phyloP scores from a whole-genome alignment of 768 basidiomycete genomes.

The Termitomyces sp. region DNA sequence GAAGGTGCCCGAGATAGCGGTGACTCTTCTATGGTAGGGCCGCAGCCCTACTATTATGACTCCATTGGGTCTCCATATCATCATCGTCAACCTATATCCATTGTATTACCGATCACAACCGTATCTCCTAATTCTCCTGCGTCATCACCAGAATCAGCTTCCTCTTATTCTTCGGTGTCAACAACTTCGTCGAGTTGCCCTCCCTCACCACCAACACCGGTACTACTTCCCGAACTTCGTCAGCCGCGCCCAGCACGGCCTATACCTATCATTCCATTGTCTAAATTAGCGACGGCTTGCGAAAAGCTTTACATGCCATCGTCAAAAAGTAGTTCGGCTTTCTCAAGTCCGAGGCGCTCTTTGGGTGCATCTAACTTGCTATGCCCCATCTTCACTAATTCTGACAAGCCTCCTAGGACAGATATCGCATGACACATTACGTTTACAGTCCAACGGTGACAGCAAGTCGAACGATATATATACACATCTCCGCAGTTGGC shows the following conservation, averaged over 20 bases:
- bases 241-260: constrained; percentile 41
- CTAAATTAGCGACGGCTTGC: constrained; percentile 34
- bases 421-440: not conserved
- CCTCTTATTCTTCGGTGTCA: constrained; percentile 16
- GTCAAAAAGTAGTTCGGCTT: not conserved
- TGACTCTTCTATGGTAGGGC: not conserved
- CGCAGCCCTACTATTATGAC: constrained; percentile 6
- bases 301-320: constrained; percentile 18
- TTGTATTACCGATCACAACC: constrained; percentile 7
- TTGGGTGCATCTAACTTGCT: constrained; percentile 6
- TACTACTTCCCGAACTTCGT: constrained; percentile 22
- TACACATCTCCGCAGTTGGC: not conserved
- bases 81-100: not conserved
- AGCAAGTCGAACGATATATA: not conserved
- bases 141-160: constrained; percentile 16
- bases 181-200: constrained; percentile 5
- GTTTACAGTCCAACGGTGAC: not conserved
- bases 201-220: constrained; percentile 21
- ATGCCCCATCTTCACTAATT: constrained; percentile 16
- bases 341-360: not conserved
- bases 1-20: not conserved
- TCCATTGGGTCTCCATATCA: constrained; percentile 5
- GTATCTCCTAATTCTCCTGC: constrained; percentile 10
- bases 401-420: constrained; percentile 5
- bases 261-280: constrained; percentile 40